Evolutionary conservation across 306 rosid species (phyloP).

Genomic region (Dalbergia cochinchinensis): DNA sequence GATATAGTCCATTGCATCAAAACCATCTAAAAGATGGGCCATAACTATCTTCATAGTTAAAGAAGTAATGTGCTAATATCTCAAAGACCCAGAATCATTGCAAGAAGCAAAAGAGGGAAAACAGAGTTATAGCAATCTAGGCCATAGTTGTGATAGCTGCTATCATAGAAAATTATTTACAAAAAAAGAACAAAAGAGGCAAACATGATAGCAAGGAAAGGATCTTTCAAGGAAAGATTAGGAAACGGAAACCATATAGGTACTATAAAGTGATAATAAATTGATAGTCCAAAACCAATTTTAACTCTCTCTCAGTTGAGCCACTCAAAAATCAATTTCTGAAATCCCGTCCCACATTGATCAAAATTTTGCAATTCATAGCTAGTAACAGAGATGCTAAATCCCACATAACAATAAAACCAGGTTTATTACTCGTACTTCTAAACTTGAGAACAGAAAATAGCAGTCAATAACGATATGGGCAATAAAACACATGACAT

Average conservation of each 20-base stretch:
- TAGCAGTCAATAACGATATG: not conserved
- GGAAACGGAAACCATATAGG: not conserved
- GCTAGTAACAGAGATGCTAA: slow-evolving; percentile 2
- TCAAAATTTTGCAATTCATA: not conserved
- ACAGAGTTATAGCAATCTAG: not conserved
- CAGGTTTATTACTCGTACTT: slow-evolving; percentile 4
- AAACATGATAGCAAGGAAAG: not conserved
- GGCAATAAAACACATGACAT: slow-evolving; percentile 33
- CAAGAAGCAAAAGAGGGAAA: not conserved
- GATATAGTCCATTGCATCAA: not conserved
- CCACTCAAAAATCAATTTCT: not conserved
- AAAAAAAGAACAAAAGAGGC: not conserved
- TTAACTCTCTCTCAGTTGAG: slow-evolving; percentile 6
- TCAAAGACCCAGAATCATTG: not conserved
- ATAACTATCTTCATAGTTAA: not conserved
- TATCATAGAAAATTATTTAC: not conserved
- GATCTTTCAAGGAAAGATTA: slow-evolving; percentile 2
- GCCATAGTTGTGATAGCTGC: not conserved
- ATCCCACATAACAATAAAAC: slow-evolving; percentile 31
- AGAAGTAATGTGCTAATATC: not conserved
- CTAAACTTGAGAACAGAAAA: not conserved
- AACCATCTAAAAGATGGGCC: slow-evolving; percentile 7
- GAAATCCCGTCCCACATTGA: not conserved
- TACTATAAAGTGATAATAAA: slow-evolving; percentile 2
- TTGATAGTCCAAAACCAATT: slow-evolving; percentile 4